A percentile compares a stretch with the other conserved stretches of the same genome.
These are phyloP conservation scores for Hypoxylon sp. DNA, from an alignment of 2,329 filamentous ascomycete species.

Conservation along the genomic window DNA sequence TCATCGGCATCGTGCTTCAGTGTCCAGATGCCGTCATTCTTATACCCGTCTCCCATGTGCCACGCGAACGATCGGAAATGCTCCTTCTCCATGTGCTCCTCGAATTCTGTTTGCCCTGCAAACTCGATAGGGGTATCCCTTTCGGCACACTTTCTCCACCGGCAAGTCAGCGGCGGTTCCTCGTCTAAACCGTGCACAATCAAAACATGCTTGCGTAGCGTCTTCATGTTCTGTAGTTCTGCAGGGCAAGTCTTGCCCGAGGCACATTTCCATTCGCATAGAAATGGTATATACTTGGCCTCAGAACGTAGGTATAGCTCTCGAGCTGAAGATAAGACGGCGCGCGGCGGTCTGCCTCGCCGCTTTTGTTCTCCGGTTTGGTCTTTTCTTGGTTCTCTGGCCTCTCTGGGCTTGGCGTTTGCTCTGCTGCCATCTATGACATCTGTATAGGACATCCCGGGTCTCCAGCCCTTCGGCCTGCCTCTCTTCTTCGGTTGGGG, in stretches of 20 bases:
- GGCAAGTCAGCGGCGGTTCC: conserved; percentile 47
- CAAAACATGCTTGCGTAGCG: conserved; percentile 66
- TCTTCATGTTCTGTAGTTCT: conserved; percentile 72
- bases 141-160: conserved; percentile 58
- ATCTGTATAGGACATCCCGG: conserved; percentile 51
- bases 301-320: conserved; percentile 58
- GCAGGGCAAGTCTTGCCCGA: conserved; percentile 60
- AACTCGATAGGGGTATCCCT: conserved; percentile 40
- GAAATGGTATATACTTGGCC: conserved; percentile 63
- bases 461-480: conserved; percentile 63
- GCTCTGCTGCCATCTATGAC: conserved; percentile 18
- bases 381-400: conserved; percentile 41
- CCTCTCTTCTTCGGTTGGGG: conserved; percentile 55
- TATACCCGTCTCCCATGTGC: conserved; percentile 71
- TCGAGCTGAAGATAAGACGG: conserved; percentile 55
- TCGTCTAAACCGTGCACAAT: conserved; percentile 59
- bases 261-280: conserved; percentile 67
- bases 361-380: conserved; percentile 51
- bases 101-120: conserved; percentile 53
- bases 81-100: conserved; percentile 64
- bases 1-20: conserved; percentile 42
- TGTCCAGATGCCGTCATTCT: conserved; percentile 55
- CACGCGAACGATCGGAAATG: conserved; percentile 68
- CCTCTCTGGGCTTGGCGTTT: conserved; percentile 35
- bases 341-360: conserved; percentile 59